Percentiles rank a stretch among this genome's conserved stretches.
Evolutionary conservation across 139 green algal species (phyloP).

Genomic region (Ostreobium quekettii): DNA sequence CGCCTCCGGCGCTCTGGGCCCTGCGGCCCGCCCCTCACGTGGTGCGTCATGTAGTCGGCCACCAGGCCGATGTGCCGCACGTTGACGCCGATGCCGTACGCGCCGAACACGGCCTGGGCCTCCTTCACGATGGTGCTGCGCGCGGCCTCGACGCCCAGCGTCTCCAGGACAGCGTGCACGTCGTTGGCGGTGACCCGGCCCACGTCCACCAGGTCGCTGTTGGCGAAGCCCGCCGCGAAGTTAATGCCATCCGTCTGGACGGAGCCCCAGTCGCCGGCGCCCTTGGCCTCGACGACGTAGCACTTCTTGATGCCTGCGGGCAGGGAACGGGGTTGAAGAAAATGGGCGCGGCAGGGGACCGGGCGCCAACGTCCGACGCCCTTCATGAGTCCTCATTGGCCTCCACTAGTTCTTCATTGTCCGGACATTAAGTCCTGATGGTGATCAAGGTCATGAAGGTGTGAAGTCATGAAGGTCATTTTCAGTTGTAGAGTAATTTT

Average conservation of each 20-base stretch:
- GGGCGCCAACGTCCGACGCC: too few relatives aligned
- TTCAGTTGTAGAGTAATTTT: too few relatives aligned
- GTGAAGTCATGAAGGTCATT: too few relatives aligned
- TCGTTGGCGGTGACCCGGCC: slow-evolving; percentile 75
- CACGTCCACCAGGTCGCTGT: slow-evolving; percentile 62
- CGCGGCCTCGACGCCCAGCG: slow-evolving; percentile 91
- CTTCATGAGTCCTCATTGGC: too few relatives aligned
- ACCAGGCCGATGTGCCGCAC: slow-evolving; percentile 87
- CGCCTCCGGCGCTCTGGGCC: too few relatives aligned
- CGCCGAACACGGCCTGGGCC: slow-evolving; percentile 79
- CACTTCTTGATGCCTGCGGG: slow-evolving; percentile 13
- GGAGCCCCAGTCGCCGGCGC: slow-evolving; percentile 16
- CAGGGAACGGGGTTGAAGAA: too few relatives aligned
- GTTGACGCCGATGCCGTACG: slow-evolving; percentile 96
- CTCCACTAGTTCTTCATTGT: too few relatives aligned
- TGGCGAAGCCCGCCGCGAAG: slow-evolving; percentile 37
- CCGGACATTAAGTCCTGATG: too few relatives aligned
- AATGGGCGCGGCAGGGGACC: too few relatives aligned
- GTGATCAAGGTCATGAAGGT: too few relatives aligned
- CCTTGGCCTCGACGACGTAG: slow-evolving; percentile 66
- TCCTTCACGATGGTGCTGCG: slow-evolving; percentile 80
- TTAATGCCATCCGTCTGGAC: slow-evolving; percentile 96
- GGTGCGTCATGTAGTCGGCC: slow-evolving; percentile 94
- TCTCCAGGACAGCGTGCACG: slow-evolving; percentile 62
- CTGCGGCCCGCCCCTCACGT: too few relatives aligned